Base-by-base conservation (phyloP, 805 yeast genomes). In the Kodamaea sagamina region DNA sequence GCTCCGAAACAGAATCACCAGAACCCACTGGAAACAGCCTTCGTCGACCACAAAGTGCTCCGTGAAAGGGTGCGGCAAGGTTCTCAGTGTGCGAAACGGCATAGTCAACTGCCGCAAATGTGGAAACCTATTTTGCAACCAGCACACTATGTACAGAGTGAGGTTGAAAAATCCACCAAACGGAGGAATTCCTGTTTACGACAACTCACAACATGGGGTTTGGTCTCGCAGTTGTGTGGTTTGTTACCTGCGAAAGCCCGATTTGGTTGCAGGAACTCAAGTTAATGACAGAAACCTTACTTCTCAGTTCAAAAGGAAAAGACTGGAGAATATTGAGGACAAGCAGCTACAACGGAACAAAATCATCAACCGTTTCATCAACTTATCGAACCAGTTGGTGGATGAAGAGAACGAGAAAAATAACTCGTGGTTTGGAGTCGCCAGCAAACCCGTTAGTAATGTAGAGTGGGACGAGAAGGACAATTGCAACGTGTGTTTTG, bases 21-120 rank as follows among this genome's bases (percentile, higher is more conserved):
- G 77, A 36, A 51, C 62, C 12, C 88, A 80, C 57, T 89, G 85
- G 89, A 71, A 68, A 50, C 75, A 66, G 32, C 79, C 81, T 5
- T 41, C 67, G 0, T 68, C 72, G 0, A 42, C 52, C 5, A 28
- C 46, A 1, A 50, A 65, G 16, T 82, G 89, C 48, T 52, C 72
- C 1, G 54, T 58, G 21, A 46, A 47, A 0, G 51, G 52, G 0
- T 84, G 89, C 52, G 43, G 51, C 6, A 73, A 65, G 41, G 51
- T 47, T 4, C 63, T 84, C 28, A 73, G 65, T 39, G 65, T 77
- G 19, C 75, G 79, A 44, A 76, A 73, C 50, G 87, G 86, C 0
- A 61, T 74, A 2, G 78, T 79, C 4, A 84, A 88, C 58, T 87
- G 96, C 61, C 65, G 92, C 17, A 77, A 76, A 50, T 89, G 96